Base-by-base conservation (phyloP, 2,329 filamentous ascomycete species). In the Diaporthe australafricana region DNA sequence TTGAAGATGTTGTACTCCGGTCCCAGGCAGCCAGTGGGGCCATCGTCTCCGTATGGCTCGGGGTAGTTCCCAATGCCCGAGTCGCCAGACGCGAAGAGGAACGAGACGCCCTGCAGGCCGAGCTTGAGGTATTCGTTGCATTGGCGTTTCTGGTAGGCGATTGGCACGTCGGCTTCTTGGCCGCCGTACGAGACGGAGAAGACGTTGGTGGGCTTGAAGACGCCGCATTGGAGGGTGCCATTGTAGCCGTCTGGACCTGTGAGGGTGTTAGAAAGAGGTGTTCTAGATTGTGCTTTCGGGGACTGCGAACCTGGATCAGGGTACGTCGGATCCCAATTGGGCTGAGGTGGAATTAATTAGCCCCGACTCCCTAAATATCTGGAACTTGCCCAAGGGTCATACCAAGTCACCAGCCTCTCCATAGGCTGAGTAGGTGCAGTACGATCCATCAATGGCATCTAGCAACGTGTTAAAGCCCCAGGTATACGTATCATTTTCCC, bases 141-240 rank as follows among this genome's bases (percentile, higher is more conserved):
- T 77, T 86, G 84, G 20, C 84, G 82, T 74, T 86, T 81, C 75
- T 88, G 86, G 79, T 91, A 91, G 73, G 80, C 80, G 12, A 83
- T 79, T 0, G 89, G 88, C 25, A 90, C 81, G 22, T 86, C 85
- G 9, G 80, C 79, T 78, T 91, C 88, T 52, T 85, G 83, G 47
- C 86, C 85, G 65, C 87, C 87, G 77, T 90, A 89, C 5, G 85
- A 88, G 73, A 91, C 86, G 50, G 84, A 86, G 73, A 89, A 84
- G 14, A 90, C 88, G 74, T 89, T 88, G 14, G 88, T 87, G 1
- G 87, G 86, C 75, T 85, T 82, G 80, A 78, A 80, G 16, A 76
- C 75, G 57, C 79, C 80, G 73, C 79, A 83, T 73, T 79, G 77
- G 22, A 81, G 78, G 62, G 77, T 72, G 38, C 85, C 86, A 70